Percentiles rank a stretch among this genome's conserved stretches.
phyloP scores from a whole-genome alignment of 768 basidiomycete species.

The Psilocybe tampanensis region DNA sequence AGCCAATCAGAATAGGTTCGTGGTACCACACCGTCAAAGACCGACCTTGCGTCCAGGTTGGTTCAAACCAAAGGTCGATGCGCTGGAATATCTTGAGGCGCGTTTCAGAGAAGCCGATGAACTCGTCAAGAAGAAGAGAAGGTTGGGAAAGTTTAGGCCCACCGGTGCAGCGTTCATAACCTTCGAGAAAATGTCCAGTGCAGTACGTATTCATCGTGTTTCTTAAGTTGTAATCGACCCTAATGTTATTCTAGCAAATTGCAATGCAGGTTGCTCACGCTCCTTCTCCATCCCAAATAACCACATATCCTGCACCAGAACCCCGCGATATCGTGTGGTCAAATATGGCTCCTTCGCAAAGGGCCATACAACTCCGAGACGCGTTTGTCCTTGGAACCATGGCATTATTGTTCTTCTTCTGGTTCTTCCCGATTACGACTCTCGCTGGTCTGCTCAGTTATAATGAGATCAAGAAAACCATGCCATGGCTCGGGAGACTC shows the following conservation, averaged over 20 bases:
- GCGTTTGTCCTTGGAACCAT: slow-evolving; percentile 71
- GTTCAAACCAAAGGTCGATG: slow-evolving; percentile 82
- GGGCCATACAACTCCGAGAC: slow-evolving; percentile 65
- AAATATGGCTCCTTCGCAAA: slow-evolving; percentile 73
- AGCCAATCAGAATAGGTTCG: slow-evolving; percentile 50
- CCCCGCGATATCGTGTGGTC: slow-evolving; percentile 96
- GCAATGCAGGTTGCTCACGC: slow-evolving; percentile 85
- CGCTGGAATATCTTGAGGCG: slow-evolving; percentile 83
- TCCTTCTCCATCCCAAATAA: slow-evolving; percentile 62
- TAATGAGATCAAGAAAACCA: slow-evolving; percentile 86
- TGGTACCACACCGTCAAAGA: slow-evolving; percentile 73
- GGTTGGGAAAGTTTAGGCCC: slow-evolving; percentile 73
- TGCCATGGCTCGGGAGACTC: slow-evolving; percentile 85
- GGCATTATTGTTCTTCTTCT: slow-evolving; percentile 80
- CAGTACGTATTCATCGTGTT: slow-evolving; percentile 45
- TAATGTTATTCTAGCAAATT: slow-evolving; percentile 62
- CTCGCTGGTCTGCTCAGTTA: slow-evolving; percentile 90
- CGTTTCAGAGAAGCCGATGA: slow-evolving; percentile 85
- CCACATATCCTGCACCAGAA: slow-evolving; percentile 83
- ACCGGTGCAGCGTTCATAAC: slow-evolving; percentile 93
- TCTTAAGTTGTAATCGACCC: not conserved
- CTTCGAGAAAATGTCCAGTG: slow-evolving; percentile 93
- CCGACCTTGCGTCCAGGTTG: slow-evolving; percentile 77
- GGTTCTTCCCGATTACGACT: slow-evolving; percentile 89
- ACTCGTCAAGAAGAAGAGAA: slow-evolving; percentile 72